Conservation (phyloP, 345 rosid genomes). For the Eucalyptus pumila region DNA sequence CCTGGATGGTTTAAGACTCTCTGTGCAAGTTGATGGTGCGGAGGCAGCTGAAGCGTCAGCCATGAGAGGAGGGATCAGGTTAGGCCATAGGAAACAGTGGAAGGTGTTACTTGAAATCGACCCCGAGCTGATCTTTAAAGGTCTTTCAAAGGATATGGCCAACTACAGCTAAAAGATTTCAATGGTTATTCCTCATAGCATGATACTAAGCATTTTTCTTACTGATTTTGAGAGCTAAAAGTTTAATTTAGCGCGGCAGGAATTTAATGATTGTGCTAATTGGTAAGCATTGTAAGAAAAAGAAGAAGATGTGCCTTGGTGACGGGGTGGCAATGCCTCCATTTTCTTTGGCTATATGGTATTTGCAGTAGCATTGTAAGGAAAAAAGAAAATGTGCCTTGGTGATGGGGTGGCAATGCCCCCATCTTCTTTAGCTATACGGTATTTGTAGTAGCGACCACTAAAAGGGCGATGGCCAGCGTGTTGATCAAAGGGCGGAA, state of each 20-base stretch:
- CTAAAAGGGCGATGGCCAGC: not conserved
- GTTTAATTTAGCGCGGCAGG: not conserved
- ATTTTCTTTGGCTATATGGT: not conserved
- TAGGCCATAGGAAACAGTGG: not conserved
- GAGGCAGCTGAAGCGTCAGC: not conserved
- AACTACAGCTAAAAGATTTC: not conserved
- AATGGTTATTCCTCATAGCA: not conserved
- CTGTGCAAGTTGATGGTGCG: not conserved
- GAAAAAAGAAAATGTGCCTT: not conserved
- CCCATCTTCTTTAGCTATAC: not conserved
- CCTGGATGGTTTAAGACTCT: not conserved
- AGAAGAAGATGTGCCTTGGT: not conserved
- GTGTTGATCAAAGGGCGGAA: not conserved
- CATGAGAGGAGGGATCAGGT: not conserved
- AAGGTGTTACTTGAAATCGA: not conserved
- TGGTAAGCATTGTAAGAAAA: not conserved
- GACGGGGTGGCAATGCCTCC: not conserved
- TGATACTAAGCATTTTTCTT: not conserved
- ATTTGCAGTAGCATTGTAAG: not conserved
- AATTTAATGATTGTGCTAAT: not conserved
- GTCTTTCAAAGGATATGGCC: not conserved
- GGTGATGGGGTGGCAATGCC: not conserved
- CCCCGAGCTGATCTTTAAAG: not conserved
- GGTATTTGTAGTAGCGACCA: not conserved
- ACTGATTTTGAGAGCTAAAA: not conserved